phyloP scores from a whole-genome alignment of 345 rosid genomes.

The Odontarrhena argentea region DNA sequence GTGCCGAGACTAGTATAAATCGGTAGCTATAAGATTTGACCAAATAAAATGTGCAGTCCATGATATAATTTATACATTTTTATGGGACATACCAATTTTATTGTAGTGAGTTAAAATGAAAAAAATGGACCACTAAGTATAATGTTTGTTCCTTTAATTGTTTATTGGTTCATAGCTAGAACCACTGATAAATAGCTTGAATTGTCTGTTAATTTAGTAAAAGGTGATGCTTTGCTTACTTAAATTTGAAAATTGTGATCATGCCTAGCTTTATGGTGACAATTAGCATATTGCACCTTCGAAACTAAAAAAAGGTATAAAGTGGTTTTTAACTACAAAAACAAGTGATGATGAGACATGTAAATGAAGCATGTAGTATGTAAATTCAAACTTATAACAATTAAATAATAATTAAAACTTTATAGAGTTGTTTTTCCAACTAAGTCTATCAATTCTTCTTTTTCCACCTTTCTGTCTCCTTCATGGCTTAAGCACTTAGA shows the following conservation, averaged over 20 bases:
- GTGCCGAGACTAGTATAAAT: too few species aligned
- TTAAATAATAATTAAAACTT: conserved; percentile 15
- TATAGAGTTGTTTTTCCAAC: conserved; percentile 38
- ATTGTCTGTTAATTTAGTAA: too few species aligned
- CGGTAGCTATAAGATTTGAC: too few species aligned
- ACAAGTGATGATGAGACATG: conserved; percentile 39
- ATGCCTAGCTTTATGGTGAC: conserved; percentile 37
- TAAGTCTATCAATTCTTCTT: conserved; percentile 39
- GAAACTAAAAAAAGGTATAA: conserved; percentile 30
- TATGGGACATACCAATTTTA: too few species aligned
- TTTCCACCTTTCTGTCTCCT: conserved; percentile 42
- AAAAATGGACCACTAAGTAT: too few species aligned
- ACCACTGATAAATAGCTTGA: too few species aligned
- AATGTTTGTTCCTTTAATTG: too few species aligned
- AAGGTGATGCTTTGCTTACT: background rate
- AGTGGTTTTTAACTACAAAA: conserved; percentile 22
- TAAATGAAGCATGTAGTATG: conserved; percentile 29
- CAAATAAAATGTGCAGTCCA: too few species aligned
- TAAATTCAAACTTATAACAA: conserved; percentile 19
- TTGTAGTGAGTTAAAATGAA: too few species aligned
- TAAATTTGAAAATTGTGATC: conserved; percentile 8
- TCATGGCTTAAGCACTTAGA: conserved; percentile 27
- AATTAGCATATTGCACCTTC: conserved; percentile 16
- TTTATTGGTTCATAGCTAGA: too few species aligned
- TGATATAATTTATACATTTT: too few species aligned